Conservation (phyloP, 257 asterid genomes). For the Orobanche coerulescens region DNA sequence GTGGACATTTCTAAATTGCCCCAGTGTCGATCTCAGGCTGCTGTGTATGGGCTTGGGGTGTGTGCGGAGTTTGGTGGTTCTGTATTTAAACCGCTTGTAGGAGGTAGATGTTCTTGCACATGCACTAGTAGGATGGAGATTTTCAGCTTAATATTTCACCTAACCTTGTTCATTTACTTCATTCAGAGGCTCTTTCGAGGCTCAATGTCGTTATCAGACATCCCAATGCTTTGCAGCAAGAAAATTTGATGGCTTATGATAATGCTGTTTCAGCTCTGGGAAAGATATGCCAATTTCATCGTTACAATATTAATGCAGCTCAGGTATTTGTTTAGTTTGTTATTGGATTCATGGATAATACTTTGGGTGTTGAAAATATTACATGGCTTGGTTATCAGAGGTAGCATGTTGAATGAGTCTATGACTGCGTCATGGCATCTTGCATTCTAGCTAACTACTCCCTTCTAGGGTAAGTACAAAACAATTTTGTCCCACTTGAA, state of each 20-base stretch:
- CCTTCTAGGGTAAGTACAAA: no score
- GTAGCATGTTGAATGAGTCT: not conserved
- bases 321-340: constrained; percentile 39
- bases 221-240: constrained; percentile 65
- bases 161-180: constrained; percentile 11
- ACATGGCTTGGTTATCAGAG: not conserved
- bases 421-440: not conserved
- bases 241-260: constrained; percentile 88
- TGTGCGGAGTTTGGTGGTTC: constrained; percentile 94
- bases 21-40: constrained; percentile 55
- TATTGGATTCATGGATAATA: not conserved
- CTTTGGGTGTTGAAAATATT: no score
- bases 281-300: constrained; percentile 88
- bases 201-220: constrained; percentile 71
- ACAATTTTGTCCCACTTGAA: no score
- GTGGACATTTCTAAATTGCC: constrained; percentile 18
- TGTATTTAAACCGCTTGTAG: constrained; percentile 75
- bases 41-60: constrained; percentile 93
- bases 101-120: constrained; percentile 42
- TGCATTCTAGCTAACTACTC: not conserved
- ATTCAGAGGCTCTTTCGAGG: constrained; percentile 85
- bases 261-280: constrained; percentile 97
- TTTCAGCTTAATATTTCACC: not conserved
- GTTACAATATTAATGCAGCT: constrained; percentile 80
- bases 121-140: constrained; percentile 5